phyloP scores from a whole-genome alignment of 2,329 filamentous ascomycete species.

The Diaporthe sp. region DNA sequence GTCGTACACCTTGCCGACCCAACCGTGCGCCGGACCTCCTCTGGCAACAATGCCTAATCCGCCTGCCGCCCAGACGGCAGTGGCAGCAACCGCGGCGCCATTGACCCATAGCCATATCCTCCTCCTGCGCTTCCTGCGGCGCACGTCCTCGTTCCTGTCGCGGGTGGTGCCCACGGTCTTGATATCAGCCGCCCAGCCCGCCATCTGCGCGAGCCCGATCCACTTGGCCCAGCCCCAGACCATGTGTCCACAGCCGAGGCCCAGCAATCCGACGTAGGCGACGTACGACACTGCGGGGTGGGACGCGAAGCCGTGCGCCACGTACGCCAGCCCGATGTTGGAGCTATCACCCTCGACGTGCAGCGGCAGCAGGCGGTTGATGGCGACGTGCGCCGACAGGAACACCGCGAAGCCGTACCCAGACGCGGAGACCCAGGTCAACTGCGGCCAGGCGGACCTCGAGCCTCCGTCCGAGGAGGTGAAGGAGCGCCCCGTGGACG shows the following conservation, averaged over 20 bases:
- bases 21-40: constrained; percentile 78
- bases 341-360: constrained; percentile 86
- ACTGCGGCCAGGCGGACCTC: constrained; percentile 71
- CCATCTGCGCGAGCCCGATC: constrained; percentile 75
- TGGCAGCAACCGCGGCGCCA: constrained; percentile 68
- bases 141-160: constrained; percentile 62
- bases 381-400: constrained; percentile 78
- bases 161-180: constrained; percentile 48
- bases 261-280: constrained; percentile 79
- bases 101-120: constrained; percentile 81
- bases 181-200: constrained; percentile 60
- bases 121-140: constrained; percentile 68
- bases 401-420: constrained; percentile 80
- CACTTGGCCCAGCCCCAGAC: constrained; percentile 90
- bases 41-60: constrained; percentile 83
- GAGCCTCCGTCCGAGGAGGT: constrained; percentile 51
- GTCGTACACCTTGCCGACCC: constrained; percentile 87
- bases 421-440: constrained; percentile 78
- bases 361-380: constrained; percentile 83
- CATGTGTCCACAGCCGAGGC: constrained; percentile 80
- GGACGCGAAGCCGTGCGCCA: constrained; percentile 86
- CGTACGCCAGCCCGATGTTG: constrained; percentile 86
- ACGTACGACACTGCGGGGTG: constrained; percentile 76
- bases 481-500: constrained; percentile 47
- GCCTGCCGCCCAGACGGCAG: constrained; percentile 84